Evolutionary conservation across 805 yeast genomes (phyloP), one percentile per base, ranked within the genome.

Genomic region (Starmerella powellii): DNA sequence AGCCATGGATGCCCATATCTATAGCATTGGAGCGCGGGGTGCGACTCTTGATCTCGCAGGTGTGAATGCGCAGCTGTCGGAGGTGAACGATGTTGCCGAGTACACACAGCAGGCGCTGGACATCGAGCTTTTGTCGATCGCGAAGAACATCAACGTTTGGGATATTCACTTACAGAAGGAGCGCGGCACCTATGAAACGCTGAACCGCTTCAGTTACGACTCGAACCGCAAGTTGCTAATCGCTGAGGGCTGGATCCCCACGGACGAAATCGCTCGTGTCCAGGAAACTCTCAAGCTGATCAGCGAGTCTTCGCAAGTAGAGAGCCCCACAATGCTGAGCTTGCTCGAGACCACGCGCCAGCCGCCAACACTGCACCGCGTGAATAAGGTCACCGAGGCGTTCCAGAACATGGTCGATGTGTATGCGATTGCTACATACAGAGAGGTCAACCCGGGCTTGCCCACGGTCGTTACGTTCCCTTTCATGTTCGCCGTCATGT

Each of bases 401-500:
- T 91, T 85, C 69, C 99, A 91, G 67, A 68, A 76, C 37, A 86
- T 91, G 66, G 83, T 85, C 57, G 98, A 91, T 61, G 91, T 96
- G 2, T 91, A 91, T 63, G 98, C 97, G 54, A 70, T 85, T 44
- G 91, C 95, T 8, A 74, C 85, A 2, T 91, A 91, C 64, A 79
- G 85, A 54, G 98, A 91, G 63, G 91, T 91, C 23, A 91, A 91
- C 61, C 95, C 98, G 4, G 98, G 94, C 41, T 67, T 91, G 49
- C 88, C 98, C 3, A 88, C 98, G 1, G 75, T 85, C 36, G 80
- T 91, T 20, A 91, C 98, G 0, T 91, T 91, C 68, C 98, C 98
- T 19, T 91, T 91, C 62, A 82, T 91, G 94, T 91, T 91, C 66
- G 96, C 98, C 23, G 80, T 91, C 55, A 91, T 91, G 98, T 91